A percentile compares a stretch with the other conserved stretches of the same genome.
These are phyloP conservation scores for Rhizomucor pusillus DNA, from an alignment of 371 early-diverging fungal species.

Conservation along the genomic window DNA sequence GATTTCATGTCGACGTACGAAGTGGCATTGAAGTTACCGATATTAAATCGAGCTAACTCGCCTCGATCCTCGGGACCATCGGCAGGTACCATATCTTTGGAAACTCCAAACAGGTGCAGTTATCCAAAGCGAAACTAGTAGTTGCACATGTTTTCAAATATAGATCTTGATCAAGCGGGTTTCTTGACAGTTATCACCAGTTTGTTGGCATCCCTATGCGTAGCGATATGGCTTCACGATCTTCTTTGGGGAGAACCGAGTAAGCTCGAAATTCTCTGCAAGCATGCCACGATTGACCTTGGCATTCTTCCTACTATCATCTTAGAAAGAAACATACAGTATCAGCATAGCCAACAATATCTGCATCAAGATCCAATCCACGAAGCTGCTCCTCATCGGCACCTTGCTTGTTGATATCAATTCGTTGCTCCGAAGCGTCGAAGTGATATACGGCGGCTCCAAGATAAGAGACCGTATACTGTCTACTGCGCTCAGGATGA, in stretches of 20 bases:
- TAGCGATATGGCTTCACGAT: slow-evolving; percentile 33
- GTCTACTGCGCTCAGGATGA: too few relatives aligned
- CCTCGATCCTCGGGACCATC: slow-evolving; percentile 56
- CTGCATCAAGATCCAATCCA: too few relatives aligned
- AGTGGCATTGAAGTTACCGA: slow-evolving; percentile 44
- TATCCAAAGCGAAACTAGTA: slow-evolving; percentile 4
- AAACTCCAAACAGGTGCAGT: slow-evolving; percentile 53
- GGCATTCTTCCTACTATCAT: too few relatives aligned
- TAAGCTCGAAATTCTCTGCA: too few relatives aligned
- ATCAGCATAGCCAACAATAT: too few relatives aligned
- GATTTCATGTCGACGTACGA: slow-evolving; percentile 35
- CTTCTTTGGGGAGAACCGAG: slow-evolving; percentile 15
- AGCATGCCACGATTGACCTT: too few relatives aligned
- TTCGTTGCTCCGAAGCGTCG: too few relatives aligned
- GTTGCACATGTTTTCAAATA: slow-evolving; percentile 23
- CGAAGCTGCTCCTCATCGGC: too few relatives aligned
- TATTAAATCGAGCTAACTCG: slow-evolving; percentile 48
- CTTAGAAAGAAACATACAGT: too few relatives aligned
- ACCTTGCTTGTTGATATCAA: too few relatives aligned
- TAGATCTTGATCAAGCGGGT: slow-evolving; percentile 42
- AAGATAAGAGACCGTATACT: too few relatives aligned
- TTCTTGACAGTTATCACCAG: slow-evolving; percentile 17
- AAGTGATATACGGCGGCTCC: too few relatives aligned
- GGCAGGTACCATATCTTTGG: slow-evolving; percentile 38
- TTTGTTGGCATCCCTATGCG: slow-evolving; percentile 16